Conservation (phyloP, 1,284 basidiomycete species). For the Cutaneotrichosporon daszewskae region DNA sequence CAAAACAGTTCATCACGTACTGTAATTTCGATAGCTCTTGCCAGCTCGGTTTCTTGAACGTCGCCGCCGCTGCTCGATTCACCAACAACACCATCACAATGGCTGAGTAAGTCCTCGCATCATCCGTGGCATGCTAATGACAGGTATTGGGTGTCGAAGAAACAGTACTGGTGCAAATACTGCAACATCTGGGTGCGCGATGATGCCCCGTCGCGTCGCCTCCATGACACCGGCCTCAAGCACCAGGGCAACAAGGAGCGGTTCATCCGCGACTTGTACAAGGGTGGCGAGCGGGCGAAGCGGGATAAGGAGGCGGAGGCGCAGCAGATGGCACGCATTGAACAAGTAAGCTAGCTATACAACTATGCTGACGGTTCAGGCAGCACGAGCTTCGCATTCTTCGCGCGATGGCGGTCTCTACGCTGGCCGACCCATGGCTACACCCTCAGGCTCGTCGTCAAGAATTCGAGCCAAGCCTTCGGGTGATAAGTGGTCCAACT, state of each 20-base stretch:
- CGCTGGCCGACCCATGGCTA: conserved; percentile 1
- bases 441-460: conserved; percentile 20
- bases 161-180: conserved; percentile 52
- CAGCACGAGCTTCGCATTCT: conserved; percentile 33
- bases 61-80: too few relatives aligned
- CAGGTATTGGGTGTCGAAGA: conserved; percentile 52
- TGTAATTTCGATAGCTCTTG: too few relatives aligned
- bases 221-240: conserved; percentile 87
- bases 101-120: conserved; percentile 32
- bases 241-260: conserved; percentile 93
- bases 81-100: conserved; percentile 16
- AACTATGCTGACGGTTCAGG: conserved; percentile 14
- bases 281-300: conserved; percentile 80
- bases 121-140: not conserved
- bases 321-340: conserved; percentile 76
- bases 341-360: conserved; percentile 57
- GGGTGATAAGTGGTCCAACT: conserved; percentile 70
- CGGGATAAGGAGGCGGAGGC: conserved; percentile 80
- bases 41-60: too few relatives aligned
- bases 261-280: conserved; percentile 86
- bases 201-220: conserved; percentile 82
- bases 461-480: conserved; percentile 26
- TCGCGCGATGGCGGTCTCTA: conserved; percentile 10
- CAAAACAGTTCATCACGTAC: too few relatives aligned
- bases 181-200: conserved; percentile 64